phyloP scores from a whole-genome alignment of 768 basidiomycete species.

The Mycena leptocephala region DNA sequence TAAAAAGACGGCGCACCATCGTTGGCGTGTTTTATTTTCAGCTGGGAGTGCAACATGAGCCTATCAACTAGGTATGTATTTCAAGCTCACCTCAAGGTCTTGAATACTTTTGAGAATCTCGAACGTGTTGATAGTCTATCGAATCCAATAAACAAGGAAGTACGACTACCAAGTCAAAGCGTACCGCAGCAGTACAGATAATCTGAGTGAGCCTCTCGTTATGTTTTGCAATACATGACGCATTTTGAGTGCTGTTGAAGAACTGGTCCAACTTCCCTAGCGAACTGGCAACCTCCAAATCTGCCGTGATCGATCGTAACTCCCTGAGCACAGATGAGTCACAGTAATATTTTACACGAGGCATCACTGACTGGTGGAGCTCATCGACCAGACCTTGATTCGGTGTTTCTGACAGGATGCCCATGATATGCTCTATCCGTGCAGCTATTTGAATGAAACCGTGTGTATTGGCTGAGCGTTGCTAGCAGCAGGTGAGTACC shows the following conservation, averaged over 20 bases:
- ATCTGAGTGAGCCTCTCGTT: neutral
- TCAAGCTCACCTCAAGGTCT: no score
- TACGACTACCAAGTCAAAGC: no score
- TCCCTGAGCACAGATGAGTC: neutral
- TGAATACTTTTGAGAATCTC: no score
- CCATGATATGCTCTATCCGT: no score
- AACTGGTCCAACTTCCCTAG: constrained; percentile 1
- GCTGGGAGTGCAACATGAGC: no score
- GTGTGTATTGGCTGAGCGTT: neutral
- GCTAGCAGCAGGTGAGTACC: neutral
- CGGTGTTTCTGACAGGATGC: neutral
- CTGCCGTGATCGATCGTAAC: neutral
- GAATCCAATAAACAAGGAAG: no score
- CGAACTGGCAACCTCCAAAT: no score
- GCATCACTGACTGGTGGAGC: neutral
- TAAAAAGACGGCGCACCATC: no score
- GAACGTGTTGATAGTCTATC: no score
- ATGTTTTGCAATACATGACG: neutral
- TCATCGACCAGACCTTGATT: neutral
- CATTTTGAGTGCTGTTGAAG: constrained; percentile 14
- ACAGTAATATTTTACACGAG: neutral
- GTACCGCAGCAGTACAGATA: no score
- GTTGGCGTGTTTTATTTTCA: no score
- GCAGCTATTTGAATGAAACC: neutral
- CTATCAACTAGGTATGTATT: no score